A percentile compares a stretch with the other conserved stretches of the same genome.
Evolutionary conservation across 2,329 filamentous ascomycete species (phyloP).

Genomic region (Aureobasidium sp.): DNA sequence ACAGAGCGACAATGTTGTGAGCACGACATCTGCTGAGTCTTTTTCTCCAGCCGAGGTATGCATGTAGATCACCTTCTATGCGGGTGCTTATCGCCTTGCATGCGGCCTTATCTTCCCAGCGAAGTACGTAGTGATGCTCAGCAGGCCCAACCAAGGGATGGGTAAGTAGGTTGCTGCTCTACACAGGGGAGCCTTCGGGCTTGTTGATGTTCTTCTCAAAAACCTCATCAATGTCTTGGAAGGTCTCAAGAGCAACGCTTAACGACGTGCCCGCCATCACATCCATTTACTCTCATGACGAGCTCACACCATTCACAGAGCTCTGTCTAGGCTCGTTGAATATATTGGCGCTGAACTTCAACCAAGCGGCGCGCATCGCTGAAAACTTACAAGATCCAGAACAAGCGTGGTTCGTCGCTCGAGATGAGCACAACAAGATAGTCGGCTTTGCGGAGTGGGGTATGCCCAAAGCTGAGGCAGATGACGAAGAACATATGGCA

Average conservation of each 20-base stretch:
- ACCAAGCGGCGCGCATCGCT: background rate
- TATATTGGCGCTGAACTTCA: background rate
- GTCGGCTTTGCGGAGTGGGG: slow-evolving; percentile 3
- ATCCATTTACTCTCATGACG: background rate
- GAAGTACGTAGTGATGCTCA: background rate
- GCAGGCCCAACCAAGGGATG: no score
- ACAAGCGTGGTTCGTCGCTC: slow-evolving; percentile 3
- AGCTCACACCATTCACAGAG: slow-evolving; percentile 1
- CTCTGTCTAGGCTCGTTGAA: slow-evolving; percentile 4
- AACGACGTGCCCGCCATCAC: slow-evolving; percentile 5
- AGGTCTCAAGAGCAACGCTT: background rate
- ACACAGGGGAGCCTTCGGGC: no score
- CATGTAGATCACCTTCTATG: background rate
- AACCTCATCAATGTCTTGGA: background rate
- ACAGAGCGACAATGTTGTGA: no score
- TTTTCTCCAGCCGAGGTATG: background rate
- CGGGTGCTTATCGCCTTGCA: slow-evolving; percentile 3
- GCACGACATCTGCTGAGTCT: background rate
- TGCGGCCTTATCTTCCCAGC: background rate
- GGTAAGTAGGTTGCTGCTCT: no score
- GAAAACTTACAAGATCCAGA: background rate
- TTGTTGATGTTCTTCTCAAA: background rate
- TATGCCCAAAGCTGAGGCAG: slow-evolving; percentile 3
- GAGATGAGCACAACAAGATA: slow-evolving; percentile 6
- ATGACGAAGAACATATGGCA: slow-evolving; percentile 2